Evolutionary conservation across 202 grass and related monocot genomes (phyloP).

Genomic region (Schoenoplectus triqueter): DNA sequence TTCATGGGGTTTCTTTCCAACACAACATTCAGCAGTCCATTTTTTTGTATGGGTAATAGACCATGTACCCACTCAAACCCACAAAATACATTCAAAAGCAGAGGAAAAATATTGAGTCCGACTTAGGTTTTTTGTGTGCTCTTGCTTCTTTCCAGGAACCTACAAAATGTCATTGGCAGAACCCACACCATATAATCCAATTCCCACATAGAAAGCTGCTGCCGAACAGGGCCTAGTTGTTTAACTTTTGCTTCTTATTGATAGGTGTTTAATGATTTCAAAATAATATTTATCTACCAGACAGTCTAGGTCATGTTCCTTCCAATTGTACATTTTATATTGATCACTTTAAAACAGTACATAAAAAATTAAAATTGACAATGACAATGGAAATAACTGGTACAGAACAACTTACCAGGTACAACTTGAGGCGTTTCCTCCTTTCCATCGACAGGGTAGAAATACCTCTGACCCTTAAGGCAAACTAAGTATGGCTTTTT

Average conservation of each 20-base stretch:
- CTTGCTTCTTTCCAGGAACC: too few relatives aligned
- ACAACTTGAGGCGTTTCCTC: constrained; percentile 61
- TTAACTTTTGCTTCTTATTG: background rate
- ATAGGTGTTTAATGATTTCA: background rate
- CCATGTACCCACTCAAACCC: too few relatives aligned
- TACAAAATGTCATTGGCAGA: too few relatives aligned
- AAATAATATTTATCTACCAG: background rate
- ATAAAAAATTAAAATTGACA: constrained; percentile 7
- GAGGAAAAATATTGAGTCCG: too few relatives aligned
- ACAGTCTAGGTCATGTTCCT: constrained; percentile 8
- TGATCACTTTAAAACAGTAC: background rate
- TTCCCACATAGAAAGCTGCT: too few relatives aligned
- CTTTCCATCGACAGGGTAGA: constrained; percentile 63
- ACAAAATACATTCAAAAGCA: too few relatives aligned
- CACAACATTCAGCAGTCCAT: too few relatives aligned
- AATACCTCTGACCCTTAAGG: constrained; percentile 69
- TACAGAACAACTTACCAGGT: constrained; percentile 58
- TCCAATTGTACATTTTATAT: background rate
- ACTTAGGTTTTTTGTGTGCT: too few relatives aligned
- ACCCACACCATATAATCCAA: too few relatives aligned
- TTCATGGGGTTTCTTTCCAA: too few relatives aligned
- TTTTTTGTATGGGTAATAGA: too few relatives aligned
- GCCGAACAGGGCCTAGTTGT: too few relatives aligned
- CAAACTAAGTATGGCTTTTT: constrained; percentile 72
- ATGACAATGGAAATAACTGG: background rate